These are phyloP conservation scores for Punica granatum DNA, from an alignment of 345 rosid species.

Conservation along the genomic window DNA sequence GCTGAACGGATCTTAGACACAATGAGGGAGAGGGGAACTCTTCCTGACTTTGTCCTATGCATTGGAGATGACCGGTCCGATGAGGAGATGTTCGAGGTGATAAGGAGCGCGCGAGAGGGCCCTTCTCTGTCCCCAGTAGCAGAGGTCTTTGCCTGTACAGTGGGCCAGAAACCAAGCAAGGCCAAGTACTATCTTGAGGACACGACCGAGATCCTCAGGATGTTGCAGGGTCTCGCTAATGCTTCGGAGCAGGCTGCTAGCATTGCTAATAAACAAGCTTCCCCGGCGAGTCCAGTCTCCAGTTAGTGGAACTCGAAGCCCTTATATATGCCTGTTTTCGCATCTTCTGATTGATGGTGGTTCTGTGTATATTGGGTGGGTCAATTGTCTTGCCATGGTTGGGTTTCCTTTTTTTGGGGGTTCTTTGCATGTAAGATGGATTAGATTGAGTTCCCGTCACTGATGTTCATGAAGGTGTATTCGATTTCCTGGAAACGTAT, in stretches of 20 bases:
- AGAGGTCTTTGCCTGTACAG: constrained; percentile 86
- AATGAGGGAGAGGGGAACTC: constrained; percentile 56
- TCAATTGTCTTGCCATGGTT: background rate
- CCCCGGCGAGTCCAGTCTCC: constrained; percentile 2
- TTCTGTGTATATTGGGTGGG: background rate
- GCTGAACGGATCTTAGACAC: constrained; percentile 55
- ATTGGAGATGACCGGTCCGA: constrained; percentile 92
- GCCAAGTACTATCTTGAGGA: constrained; percentile 93
- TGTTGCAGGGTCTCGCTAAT: constrained; percentile 57
- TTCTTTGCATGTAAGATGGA: background rate
- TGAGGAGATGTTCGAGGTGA: constrained; percentile 95
- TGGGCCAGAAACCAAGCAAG: constrained; percentile 88
- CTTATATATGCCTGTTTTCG: background rate
- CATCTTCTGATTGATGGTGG: background rate
- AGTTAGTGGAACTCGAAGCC: background rate
- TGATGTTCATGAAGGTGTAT: too few relatives aligned
- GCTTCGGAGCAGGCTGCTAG: constrained; percentile 31
- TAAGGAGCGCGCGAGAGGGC: constrained; percentile 50
- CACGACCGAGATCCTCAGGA: constrained; percentile 60
- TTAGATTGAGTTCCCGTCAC: background rate
- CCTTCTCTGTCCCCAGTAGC: constrained; percentile 70
- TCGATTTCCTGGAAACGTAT: too few relatives aligned
- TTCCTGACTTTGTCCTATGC: constrained; percentile 79
- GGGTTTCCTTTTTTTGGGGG: background rate
- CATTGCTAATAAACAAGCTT: constrained; percentile 2